Percentiles rank a stretch among this genome's conserved stretches.
phyloP scores from a whole-genome alignment of 2,329 filamentous ascomycete species.

The Verticillium nubilum region DNA sequence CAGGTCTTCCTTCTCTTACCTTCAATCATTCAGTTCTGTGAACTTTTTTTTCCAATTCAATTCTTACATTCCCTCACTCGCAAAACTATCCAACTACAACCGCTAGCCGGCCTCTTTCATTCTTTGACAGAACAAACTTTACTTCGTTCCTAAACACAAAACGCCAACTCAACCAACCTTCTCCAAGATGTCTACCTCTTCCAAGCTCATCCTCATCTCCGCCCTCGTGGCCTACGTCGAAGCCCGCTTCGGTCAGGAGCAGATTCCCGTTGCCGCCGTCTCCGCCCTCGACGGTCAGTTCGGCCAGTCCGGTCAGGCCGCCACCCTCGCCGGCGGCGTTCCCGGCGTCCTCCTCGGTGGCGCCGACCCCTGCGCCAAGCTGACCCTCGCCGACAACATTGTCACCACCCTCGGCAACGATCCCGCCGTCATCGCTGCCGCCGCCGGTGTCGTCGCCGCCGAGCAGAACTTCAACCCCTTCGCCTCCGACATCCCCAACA shows the following conservation, averaged over 20 bases:
- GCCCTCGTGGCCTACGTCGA: conserved; percentile 37
- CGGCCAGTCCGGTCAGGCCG: conserved; percentile 54
- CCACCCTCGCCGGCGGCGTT: conserved; percentile 57
- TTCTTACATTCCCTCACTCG: conserved; percentile 20
- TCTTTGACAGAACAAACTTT: conserved; percentile 9
- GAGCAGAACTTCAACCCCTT: conserved; percentile 73
- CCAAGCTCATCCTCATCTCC: conserved; percentile 33
- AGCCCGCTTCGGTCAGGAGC: conserved; percentile 60
- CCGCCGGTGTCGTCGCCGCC: conserved; percentile 57
- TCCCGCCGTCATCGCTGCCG: conserved; percentile 54
- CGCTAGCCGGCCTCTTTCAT: conserved; percentile 14
- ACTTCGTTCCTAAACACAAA: conserved; percentile 4
- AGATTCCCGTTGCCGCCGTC: conserved; percentile 50
- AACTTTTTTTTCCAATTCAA: conserved; percentile 28
- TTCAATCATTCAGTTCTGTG: conserved; percentile 28
- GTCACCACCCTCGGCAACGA: conserved; percentile 55
- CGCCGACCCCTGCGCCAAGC: conserved; percentile 63
- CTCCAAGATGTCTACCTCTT: conserved; percentile 34
- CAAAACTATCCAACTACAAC: conserved; percentile 10
- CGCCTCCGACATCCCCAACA: conserved; percentile 49
- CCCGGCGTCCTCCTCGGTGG: conserved; percentile 58
- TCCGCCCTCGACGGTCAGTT: conserved; percentile 41
- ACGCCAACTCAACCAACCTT: not conserved
- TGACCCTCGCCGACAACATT: conserved; percentile 59
- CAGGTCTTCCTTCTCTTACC: conserved; percentile 16